Conservation (phyloP, 148 eudicot species). For the Pharnaceum exiguum region DNA sequence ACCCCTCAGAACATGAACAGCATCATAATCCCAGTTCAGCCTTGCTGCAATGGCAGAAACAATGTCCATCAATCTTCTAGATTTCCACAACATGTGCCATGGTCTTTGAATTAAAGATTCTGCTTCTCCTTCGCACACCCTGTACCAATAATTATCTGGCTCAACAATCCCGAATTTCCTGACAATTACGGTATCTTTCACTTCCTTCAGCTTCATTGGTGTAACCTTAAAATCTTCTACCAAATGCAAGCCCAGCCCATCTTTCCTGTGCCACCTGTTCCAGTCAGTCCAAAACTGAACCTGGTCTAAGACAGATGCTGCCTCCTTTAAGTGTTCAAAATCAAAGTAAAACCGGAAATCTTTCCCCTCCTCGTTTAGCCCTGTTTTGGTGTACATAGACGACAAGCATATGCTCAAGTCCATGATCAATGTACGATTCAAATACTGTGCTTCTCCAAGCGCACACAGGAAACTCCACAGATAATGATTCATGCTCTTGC, state of each 20-base stretch:
- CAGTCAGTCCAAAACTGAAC: conserved; percentile 75
- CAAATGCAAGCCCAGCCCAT: conserved; percentile 43
- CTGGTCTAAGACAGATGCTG: conserved; percentile 79
- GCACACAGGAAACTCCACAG: conserved; percentile 95
- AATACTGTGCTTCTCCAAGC: conserved; percentile 92
- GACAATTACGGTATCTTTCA: conserved; percentile 61
- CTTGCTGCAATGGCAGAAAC: conserved; percentile 70
- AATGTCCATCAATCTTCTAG: conserved; percentile 81
- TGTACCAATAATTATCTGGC: conserved; percentile 93
- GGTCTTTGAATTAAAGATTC: conserved; percentile 81
- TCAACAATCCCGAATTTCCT: conserved; percentile 86
- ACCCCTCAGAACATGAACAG: conserved; percentile 81
- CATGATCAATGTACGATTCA: conserved; percentile 86
- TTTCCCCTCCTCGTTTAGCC: conserved; percentile 77
- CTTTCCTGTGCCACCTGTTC: conserved; percentile 70
- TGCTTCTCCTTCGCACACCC: conserved; percentile 95
- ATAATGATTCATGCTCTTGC: conserved; percentile 93
- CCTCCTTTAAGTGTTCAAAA: conserved; percentile 86
- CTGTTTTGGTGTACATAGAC: conserved; percentile 65
- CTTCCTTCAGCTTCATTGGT: conserved; percentile 63
- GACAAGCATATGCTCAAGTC: conserved; percentile 76
- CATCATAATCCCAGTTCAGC: conserved; percentile 88
- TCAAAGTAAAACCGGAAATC: conserved; percentile 94
- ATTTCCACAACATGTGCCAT: conserved; percentile 89
- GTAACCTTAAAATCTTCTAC: conserved; percentile 76